A percentile compares a stretch with the other conserved stretches of the same genome.
Evolutionary conservation across 2,329 filamentous ascomycete species (phyloP).

Genomic region (Cytospora schulzeri): DNA sequence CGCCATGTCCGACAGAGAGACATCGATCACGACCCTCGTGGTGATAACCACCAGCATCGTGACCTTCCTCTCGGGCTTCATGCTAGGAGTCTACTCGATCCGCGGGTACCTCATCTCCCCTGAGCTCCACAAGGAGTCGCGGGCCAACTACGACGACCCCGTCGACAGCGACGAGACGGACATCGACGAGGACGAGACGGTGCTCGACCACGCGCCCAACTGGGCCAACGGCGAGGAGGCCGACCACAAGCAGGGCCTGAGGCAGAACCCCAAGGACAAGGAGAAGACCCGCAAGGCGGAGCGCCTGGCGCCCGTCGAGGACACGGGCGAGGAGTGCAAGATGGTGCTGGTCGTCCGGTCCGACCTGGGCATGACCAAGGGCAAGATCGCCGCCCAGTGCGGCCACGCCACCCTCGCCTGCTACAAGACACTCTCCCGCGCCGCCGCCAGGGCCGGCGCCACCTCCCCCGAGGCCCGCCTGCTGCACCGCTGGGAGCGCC

Average conservation of each 20-base stretch:
- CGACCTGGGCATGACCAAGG: slow-evolving; percentile 96
- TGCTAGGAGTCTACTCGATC: slow-evolving; percentile 75
- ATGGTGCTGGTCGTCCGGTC: slow-evolving; percentile 89
- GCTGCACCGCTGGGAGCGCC: slow-evolving; percentile 80
- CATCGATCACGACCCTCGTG: slow-evolving; percentile 40
- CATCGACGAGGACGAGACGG: slow-evolving; percentile 59
- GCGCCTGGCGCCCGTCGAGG: slow-evolving; percentile 34
- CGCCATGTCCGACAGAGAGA: slow-evolving; percentile 17
- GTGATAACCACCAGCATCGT: slow-evolving; percentile 74
- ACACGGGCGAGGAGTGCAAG: slow-evolving; percentile 80
- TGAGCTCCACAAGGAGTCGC: slow-evolving; percentile 57
- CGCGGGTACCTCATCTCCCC: slow-evolving; percentile 62
- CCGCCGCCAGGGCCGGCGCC: slow-evolving; percentile 50
- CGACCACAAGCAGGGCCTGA: slow-evolving; percentile 60
- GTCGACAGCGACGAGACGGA: slow-evolving; percentile 72
- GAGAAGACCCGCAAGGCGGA: slow-evolving; percentile 42
- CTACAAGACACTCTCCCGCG: slow-evolving; percentile 78
- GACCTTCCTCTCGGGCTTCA: slow-evolving; percentile 75
- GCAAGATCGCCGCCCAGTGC: slow-evolving; percentile 96
- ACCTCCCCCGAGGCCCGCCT: slow-evolving; percentile 60
- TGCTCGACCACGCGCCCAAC: slow-evolving; percentile 68
- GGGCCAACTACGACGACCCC: slow-evolving; percentile 59
- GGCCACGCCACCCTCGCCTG: slow-evolving; percentile 95
- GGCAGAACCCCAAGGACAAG: slow-evolving; percentile 34
- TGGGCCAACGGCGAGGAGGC: slow-evolving; percentile 65